phyloP scores from a whole-genome alignment of 345 rosid genomes.

The Corchorus capsularis region DNA sequence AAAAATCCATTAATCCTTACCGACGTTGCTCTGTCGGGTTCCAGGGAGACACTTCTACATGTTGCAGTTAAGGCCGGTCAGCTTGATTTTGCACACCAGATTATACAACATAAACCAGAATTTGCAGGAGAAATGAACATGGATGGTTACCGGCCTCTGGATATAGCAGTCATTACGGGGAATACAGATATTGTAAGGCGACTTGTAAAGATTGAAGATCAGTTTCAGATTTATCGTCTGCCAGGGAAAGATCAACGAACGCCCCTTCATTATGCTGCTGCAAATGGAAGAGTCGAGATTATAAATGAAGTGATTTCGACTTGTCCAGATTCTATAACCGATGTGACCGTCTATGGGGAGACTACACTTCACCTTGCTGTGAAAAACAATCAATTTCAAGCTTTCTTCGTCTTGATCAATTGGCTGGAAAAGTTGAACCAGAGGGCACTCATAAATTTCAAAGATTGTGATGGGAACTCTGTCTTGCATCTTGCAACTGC shows the following conservation, averaged over 20 bases:
- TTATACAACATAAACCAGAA: background rate
- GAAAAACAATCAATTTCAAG: constrained; percentile 35
- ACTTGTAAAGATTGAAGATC: constrained; percentile 24
- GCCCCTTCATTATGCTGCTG: constrained; percentile 39
- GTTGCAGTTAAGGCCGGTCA: background rate
- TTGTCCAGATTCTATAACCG: constrained; percentile 21
- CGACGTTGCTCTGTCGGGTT: background rate
- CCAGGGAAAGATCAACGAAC: constrained; percentile 37
- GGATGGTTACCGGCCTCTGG: background rate
- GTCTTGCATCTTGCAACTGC: background rate
- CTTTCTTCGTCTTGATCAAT: constrained; percentile 26
- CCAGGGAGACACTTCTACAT: background rate
- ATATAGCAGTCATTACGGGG: background rate
- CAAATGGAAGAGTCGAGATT: constrained; percentile 32
- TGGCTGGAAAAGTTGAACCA: constrained; percentile 8
- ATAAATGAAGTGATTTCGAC: constrained; percentile 33
- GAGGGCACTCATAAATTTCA: background rate
- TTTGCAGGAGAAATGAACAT: background rate
- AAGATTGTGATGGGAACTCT: background rate
- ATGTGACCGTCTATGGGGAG: constrained; percentile 34
- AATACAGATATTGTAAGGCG: constrained; percentile 24
- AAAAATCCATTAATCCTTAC: background rate
- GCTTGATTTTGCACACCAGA: background rate
- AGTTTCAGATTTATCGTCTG: constrained; percentile 28
- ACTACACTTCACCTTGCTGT: constrained; percentile 41